Base-by-base conservation (phyloP, 2,329 filamentous ascomycete genomes). In the Pseudopyrenochaeta lycopersici region DNA sequence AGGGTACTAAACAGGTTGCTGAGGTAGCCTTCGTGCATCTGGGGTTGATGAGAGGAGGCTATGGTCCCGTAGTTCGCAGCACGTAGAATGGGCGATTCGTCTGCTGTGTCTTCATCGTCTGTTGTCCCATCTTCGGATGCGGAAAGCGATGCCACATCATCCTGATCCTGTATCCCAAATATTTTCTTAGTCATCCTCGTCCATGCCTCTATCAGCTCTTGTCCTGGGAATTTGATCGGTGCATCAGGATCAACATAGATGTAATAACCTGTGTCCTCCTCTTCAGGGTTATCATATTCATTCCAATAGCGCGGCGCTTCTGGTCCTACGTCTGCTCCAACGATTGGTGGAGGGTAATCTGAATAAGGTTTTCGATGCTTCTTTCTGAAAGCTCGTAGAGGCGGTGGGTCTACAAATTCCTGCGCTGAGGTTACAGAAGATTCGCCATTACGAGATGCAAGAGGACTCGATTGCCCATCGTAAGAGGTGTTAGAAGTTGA, bases 201-300 rank as follows among this genome's bases (percentile, higher is more conserved):
- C 52, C 59, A 69, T 15, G 55, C 78, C 53, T 85, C 81, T 21
- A 92, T 75, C 32, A 85, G 83, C 21, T 83, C 81, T 31, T 91
- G 76, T 12, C 90, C 88, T 0, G 88, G 86, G 49, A 90, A 89
- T 30, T 77, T 78, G 15, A 76, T 68, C 9, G 82, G 79, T 1
- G 84, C 84, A 62, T 91, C 83, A 0, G 90, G 90, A 68, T 93
- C 84, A 54, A 94, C 80, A 66, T 91, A 92, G 62, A 95, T 88
- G 72, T 92, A 95, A 27, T 83, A 84, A 31, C 85, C 83, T 17
- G 86, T 82, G 12, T 82, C 77, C 2, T 83, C 86, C 10, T 77
- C 78, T 70, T 91, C 92, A 7, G 90, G 90, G 70, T 93, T 79
- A 62, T 96, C 91, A 73, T 94, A 95, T 73, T 96, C 91, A 73